phyloP scores from a whole-genome alignment of 352 stramenopile genomes.

The Phytophthora megakarya region DNA sequence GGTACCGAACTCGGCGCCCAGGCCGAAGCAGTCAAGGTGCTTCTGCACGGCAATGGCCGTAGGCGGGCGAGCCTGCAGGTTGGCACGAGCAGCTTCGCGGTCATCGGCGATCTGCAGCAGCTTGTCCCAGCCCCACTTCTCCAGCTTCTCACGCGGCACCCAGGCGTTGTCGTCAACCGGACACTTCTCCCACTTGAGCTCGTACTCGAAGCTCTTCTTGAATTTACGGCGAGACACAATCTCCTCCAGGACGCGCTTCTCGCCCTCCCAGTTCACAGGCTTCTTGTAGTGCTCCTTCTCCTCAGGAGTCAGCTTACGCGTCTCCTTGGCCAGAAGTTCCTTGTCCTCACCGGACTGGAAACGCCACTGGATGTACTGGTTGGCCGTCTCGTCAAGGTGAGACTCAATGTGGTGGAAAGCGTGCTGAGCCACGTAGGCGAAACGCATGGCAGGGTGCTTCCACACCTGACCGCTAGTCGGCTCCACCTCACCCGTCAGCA shows the following conservation, averaged over 20 bases:
- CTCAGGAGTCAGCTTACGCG: conserved; percentile 88
- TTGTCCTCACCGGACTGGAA: conserved; percentile 93
- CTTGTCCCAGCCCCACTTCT: conserved; percentile 98
- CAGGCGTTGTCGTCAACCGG: conserved; percentile 96
- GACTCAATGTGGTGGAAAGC: conserved; percentile 98
- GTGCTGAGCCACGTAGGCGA: conserved; percentile 97
- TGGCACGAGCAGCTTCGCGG: conserved; percentile 92
- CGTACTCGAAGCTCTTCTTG: conserved; percentile 96
- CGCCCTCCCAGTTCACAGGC: conserved; percentile 93
- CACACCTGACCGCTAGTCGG: conserved; percentile 72
- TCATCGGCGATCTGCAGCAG: conserved; percentile 96
- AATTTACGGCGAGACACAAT: conserved; percentile 93
- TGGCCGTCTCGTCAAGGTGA: conserved; percentile 95
- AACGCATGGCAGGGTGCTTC: conserved; percentile 90
- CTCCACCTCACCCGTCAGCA: conserved; percentile 88
- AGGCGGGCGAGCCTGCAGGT: conserved; percentile 93
- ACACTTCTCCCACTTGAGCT: conserved; percentile 96
- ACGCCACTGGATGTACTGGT: conserved; percentile 97
- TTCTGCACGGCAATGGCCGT: conserved; percentile 97
- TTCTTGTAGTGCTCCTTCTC: conserved; percentile 95
- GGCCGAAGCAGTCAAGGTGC: conserved; percentile 96
- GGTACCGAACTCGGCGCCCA: conserved; percentile 96
- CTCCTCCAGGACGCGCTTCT: conserved; percentile 91
- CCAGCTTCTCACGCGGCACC: conserved; percentile 93
- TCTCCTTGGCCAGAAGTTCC: conserved; percentile 93